Evolutionary conservation across 768 basidiomycete genomes (phyloP).

Genomic region (Kondoa subrosea): DNA sequence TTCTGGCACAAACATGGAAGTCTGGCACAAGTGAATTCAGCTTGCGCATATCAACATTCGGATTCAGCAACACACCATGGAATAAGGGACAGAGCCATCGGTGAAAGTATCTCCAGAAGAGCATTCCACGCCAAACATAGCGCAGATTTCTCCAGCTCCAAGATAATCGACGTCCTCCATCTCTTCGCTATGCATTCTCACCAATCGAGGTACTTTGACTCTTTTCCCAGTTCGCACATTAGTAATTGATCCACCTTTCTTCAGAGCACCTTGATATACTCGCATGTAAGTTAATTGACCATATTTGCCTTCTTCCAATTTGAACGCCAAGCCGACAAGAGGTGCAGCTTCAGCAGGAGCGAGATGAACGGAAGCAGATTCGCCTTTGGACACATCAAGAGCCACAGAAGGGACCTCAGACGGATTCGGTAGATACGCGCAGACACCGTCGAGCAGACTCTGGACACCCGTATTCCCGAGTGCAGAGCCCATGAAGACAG

Average conservation of each 20-base stretch:
- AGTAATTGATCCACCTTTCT: slow-evolving; percentile 65
- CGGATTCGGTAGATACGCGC: slow-evolving; percentile 83
- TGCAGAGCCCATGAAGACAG: slow-evolving; percentile 91
- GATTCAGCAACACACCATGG: slow-evolving; percentile 54
- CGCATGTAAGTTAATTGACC: slow-evolving; percentile 97
- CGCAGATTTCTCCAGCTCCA: slow-evolving; percentile 96
- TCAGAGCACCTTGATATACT: slow-evolving; percentile 87
- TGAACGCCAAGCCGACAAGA: slow-evolving; percentile 88
- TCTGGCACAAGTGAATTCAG: slow-evolving; percentile 38
- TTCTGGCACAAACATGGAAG: slow-evolving; percentile 95
- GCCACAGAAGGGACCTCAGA: slow-evolving; percentile 61
- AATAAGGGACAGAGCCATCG: slow-evolving; percentile 70
- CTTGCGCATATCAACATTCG: neutral
- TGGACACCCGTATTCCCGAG: slow-evolving; percentile 96
- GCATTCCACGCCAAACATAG: slow-evolving; percentile 97
- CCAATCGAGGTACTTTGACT: slow-evolving; percentile 87
- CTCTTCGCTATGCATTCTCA: slow-evolving; percentile 95
- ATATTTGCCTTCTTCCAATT: slow-evolving; percentile 90
- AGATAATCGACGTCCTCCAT: slow-evolving; percentile 98
- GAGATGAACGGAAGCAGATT: slow-evolving; percentile 44
- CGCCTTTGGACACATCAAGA: slow-evolving; percentile 57
- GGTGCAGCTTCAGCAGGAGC: slow-evolving; percentile 63
- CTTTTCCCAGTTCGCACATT: slow-evolving; percentile 91
- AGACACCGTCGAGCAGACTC: slow-evolving; percentile 81
- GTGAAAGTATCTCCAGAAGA: slow-evolving; percentile 96